Percentiles rank a stretch among this genome's conserved stretches.
Evolutionary conservation across 257 asterid species (phyloP).

Genomic region (Fraxinus anomala): DNA sequence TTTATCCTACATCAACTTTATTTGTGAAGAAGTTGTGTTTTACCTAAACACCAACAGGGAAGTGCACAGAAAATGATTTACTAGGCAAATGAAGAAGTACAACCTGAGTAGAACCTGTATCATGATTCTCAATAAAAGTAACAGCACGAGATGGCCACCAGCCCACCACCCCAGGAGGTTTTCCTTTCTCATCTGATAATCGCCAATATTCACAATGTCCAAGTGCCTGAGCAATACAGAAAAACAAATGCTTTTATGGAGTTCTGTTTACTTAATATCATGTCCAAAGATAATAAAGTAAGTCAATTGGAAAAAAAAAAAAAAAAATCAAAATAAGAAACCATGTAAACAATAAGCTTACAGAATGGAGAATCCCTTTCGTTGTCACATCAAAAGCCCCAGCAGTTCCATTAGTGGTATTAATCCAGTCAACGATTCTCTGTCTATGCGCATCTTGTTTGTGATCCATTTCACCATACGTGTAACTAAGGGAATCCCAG

Average conservation of each 20-base stretch:
- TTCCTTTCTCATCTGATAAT: slow-evolving; percentile 80
- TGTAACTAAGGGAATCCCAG: slow-evolving; percentile 96
- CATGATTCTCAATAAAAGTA: slow-evolving; percentile 98
- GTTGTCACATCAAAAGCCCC: slow-evolving; percentile 99
- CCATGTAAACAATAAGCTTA: slow-evolving; percentile 37
- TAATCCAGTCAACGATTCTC: slow-evolving; percentile 92
- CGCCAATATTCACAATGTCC: slow-evolving; percentile 94
- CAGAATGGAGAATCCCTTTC: slow-evolving; percentile 92
- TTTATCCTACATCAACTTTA: too few relatives aligned
- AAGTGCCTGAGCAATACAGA: slow-evolving; percentile 56
- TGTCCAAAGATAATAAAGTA: not conserved
- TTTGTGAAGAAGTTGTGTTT: not conserved
- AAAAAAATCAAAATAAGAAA: not conserved
- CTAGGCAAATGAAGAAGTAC: not conserved
- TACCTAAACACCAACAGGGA: slow-evolving; percentile 1
- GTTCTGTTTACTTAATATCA: slow-evolving; percentile 10
- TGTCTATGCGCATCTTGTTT: slow-evolving; percentile 95
- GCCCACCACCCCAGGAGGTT: slow-evolving; percentile 95
- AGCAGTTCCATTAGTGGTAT: slow-evolving; percentile 85
- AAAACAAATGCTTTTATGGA: slow-evolving; percentile 7
- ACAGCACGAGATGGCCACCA: slow-evolving; percentile 99
- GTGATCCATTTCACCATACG: slow-evolving; percentile 88
- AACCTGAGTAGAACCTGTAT: slow-evolving; percentile 99
- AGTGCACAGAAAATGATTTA: not conserved
- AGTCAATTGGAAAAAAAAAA: not conserved